Conservation (phyloP, 1,139 yeast genomes). For the Candida sp. region DNA sequence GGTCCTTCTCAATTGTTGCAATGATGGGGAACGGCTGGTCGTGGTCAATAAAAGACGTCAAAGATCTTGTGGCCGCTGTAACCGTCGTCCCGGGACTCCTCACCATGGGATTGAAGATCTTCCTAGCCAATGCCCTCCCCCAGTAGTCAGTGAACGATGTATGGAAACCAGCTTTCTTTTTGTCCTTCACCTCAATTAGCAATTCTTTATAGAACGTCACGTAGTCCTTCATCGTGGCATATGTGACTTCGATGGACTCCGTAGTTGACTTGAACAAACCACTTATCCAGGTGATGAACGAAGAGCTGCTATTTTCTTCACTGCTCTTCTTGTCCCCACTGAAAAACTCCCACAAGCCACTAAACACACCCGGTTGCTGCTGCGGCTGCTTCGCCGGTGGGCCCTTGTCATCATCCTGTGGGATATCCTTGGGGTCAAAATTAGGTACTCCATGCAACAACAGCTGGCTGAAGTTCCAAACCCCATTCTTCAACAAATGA, state of each 20-base stretch:
- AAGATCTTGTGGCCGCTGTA: slow-evolving; percentile 19
- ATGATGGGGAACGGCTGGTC: slow-evolving; percentile 49
- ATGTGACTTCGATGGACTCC: background rate
- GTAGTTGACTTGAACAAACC: background rate
- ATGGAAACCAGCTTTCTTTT: slow-evolving; percentile 55
- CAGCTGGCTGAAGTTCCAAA: slow-evolving; percentile 53
- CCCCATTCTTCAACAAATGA: slow-evolving; percentile 28
- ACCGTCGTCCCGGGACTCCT: slow-evolving; percentile 40
- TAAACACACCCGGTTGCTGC: slow-evolving; percentile 55
- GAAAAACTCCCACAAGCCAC: slow-evolving; percentile 15
- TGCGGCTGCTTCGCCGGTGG: background rate
- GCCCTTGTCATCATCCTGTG: slow-evolving; percentile 1
- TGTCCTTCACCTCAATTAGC: slow-evolving; percentile 55
- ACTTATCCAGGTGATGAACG: slow-evolving; percentile 7
- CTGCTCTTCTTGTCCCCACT: slow-evolving; percentile 11
- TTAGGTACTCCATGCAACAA: slow-evolving; percentile 60
- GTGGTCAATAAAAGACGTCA: slow-evolving; percentile 22
- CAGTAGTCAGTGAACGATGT: slow-evolving; percentile 69
- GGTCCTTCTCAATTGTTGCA: slow-evolving; percentile 37
- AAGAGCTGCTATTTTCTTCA: background rate
- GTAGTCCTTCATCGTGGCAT: slow-evolving; percentile 26
- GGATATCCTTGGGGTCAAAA: slow-evolving; percentile 25
- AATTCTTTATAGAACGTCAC: slow-evolving; percentile 52
- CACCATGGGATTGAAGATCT: slow-evolving; percentile 41
- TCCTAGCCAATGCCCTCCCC: slow-evolving; percentile 63